Evolutionary conservation across 2,329 filamentous ascomycete species (phyloP), one percentile per base, ranked within the genome.

Genomic region (Pochonia chlamydosporia): DNA sequence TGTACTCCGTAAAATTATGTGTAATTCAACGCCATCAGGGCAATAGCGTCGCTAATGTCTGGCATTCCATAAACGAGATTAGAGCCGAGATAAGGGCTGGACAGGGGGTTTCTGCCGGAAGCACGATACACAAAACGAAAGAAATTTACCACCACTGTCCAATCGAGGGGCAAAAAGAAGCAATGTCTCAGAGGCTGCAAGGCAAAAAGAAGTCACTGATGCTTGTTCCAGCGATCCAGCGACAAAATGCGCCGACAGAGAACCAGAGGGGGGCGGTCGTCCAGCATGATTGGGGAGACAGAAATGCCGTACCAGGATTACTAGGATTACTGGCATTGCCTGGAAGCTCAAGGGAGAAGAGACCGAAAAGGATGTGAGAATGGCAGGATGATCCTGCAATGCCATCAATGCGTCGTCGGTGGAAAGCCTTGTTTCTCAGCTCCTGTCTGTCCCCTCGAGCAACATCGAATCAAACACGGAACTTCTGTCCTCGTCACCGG

Each of bases 41-140:
- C 26, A 28, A 28, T 13, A 28, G 13, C 16, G 23, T 26, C 20
- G 40, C 39, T 9, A 40, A 18, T n/a, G 16, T 11, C 26, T 25
- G n/a, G 7, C 18, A 14, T 24, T 28, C 11, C 14, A 1, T 5
- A 41, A 28, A 20, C 39, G 24, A 41, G 23, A 18, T 20, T 20
- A 41, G 11, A 41, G 24, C 25, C 23, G 30, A 44, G 30, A 25
- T 44, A 35, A 44, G 42, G 42, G 42, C 30, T 26, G 5, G 21
- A 21, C 14, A n/a, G 26, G 43, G 23, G 18, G 5, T 21, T 45
- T 23, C 8, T 14, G 31, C 30, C n/a, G n/a, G 26, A 40, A 40
- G n/a, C 7, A 4, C 25, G 43, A 45, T 40, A 45, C 43, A 40
- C 35, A 40, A 30, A 25, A 30, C 3, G n/a, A 14, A n/a, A 23